These are phyloP conservation scores for Kodamaea suecica DNA, from an alignment of 1,139 yeast genomes.

Conservation along the genomic window DNA sequence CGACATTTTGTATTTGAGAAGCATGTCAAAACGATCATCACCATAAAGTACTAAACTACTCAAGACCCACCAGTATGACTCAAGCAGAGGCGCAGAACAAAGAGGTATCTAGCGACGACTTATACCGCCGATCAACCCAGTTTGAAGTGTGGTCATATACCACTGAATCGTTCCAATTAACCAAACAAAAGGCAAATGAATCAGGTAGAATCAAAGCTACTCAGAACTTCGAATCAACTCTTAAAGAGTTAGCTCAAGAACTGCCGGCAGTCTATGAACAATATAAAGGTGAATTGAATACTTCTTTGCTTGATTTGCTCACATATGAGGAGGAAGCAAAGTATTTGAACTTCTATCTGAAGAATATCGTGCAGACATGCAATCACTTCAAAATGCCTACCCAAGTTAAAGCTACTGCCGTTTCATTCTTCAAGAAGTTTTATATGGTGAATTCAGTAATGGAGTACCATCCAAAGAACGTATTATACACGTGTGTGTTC, in stretches of 20 bases:
- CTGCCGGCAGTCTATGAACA: constrained; percentile 27
- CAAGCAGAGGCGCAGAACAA: background rate
- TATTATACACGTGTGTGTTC: constrained; percentile 82
- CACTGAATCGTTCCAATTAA: constrained; percentile 45
- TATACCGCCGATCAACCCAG: constrained; percentile 84
- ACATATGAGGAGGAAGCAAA: constrained; percentile 66
- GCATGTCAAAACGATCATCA: too few relatives aligned
- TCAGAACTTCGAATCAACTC: constrained; percentile 30
- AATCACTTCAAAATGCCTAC: constrained; percentile 47
- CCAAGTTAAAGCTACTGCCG: constrained; percentile 72
- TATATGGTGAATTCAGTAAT: constrained; percentile 75
- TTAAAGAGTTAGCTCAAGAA: constrained; percentile 27
- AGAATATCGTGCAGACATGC: constrained; percentile 59
- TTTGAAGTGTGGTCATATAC: constrained; percentile 84
- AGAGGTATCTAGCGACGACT: constrained; percentile 61
- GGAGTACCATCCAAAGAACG: constrained; percentile 83
- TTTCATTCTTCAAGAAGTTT: constrained; percentile 77
- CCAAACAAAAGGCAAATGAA: constrained; percentile 48
- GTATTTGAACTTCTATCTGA: constrained; percentile 66
- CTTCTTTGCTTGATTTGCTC: constrained; percentile 43
- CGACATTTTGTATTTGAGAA: too few relatives aligned
- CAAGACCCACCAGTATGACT: background rate
- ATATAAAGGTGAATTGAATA: constrained; percentile 35
- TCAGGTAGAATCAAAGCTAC: constrained; percentile 44
- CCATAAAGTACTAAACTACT: background rate